These are phyloP conservation scores for Brassica hybrid DNA, from an alignment of 441 rosid genomes.

Conservation along the genomic window DNA sequence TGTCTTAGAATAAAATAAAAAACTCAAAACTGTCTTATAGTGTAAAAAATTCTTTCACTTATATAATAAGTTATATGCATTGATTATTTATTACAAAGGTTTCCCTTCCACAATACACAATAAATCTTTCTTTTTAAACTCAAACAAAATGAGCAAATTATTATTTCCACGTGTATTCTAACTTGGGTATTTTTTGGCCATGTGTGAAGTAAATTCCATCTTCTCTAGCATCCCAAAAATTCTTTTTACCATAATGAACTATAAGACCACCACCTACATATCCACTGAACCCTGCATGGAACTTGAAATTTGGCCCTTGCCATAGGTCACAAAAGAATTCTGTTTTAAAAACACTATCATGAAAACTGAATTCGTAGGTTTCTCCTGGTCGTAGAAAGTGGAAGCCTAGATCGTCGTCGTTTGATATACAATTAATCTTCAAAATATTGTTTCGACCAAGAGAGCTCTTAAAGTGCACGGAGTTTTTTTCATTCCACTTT, in stretches of 20 bases:
- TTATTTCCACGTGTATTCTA: slow-evolving; percentile 9
- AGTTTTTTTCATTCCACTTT: slow-evolving; percentile 11
- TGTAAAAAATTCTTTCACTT: too few species aligned
- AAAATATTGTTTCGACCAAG: not conserved
- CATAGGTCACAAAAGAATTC: slow-evolving; percentile 8
- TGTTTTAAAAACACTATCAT: not conserved
- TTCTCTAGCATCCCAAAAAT: slow-evolving; percentile 14
- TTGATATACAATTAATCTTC: not conserved
- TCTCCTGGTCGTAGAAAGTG: not conserved
- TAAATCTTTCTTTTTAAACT: not conserved
- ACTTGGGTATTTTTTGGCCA: not conserved
- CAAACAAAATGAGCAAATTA: not conserved
- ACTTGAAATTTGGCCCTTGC: slow-evolving; percentile 19
- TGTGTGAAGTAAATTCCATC: not conserved
- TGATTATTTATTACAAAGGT: not conserved
- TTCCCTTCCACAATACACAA: not conserved
- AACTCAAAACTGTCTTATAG: too few species aligned
- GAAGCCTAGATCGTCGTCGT: not conserved
- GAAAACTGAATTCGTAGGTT: slow-evolving; percentile 2
- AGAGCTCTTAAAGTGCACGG: not conserved
- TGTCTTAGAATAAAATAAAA: too few species aligned
- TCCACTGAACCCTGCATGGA: slow-evolving; percentile 1
- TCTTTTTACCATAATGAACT: slow-evolving; percentile 4
- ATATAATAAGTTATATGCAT: not conserved
- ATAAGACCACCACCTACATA: slow-evolving; percentile 1